phyloP scores from a whole-genome alignment of 1,284 basidiomycete genomes.

The Fomitopsis schrenkii region DNA sequence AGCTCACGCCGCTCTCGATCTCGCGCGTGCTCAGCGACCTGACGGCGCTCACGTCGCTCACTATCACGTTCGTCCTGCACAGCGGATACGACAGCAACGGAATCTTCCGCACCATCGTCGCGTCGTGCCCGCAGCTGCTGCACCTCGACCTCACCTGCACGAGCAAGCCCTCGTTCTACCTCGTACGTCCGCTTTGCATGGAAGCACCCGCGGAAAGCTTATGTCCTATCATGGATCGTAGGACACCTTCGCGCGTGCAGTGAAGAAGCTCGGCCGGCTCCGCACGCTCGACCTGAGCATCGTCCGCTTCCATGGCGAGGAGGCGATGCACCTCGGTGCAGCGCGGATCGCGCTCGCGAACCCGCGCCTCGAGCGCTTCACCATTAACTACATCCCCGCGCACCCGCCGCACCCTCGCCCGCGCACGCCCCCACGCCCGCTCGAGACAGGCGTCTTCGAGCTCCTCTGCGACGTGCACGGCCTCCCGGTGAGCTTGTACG shows the following conservation, averaged over 20 bases:
- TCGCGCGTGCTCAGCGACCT: constrained; percentile 51
- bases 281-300: constrained; percentile 56
- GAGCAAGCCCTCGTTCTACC: constrained; percentile 65
- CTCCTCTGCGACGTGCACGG: constrained; percentile 41
- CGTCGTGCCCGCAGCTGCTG: constrained; percentile 57
- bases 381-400: constrained; percentile 52
- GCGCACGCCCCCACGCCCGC: constrained; percentile 28
- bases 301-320: constrained; percentile 63
- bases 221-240: constrained; percentile 19
- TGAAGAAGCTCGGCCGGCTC: constrained; percentile 56
- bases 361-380: constrained; percentile 59
- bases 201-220: constrained; percentile 1
- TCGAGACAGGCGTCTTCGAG: constrained; percentile 48
- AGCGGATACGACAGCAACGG: constrained; percentile 70
- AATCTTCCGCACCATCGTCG: constrained; percentile 57
- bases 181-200: constrained; percentile 39
- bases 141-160: constrained; percentile 61
- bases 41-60: constrained; percentile 50
- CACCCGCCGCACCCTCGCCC: constrained; percentile 33
- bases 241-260: constrained; percentile 31
- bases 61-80: constrained; percentile 61
- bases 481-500: constrained; percentile 34
- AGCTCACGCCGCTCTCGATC: constrained; percentile 57
- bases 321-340: constrained; percentile 52
- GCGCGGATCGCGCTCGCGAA: constrained; percentile 56